These are phyloP conservation scores for Fusarium pseudonygamai DNA, from an alignment of 2,329 filamentous ascomycete species.

Conservation along the genomic window DNA sequence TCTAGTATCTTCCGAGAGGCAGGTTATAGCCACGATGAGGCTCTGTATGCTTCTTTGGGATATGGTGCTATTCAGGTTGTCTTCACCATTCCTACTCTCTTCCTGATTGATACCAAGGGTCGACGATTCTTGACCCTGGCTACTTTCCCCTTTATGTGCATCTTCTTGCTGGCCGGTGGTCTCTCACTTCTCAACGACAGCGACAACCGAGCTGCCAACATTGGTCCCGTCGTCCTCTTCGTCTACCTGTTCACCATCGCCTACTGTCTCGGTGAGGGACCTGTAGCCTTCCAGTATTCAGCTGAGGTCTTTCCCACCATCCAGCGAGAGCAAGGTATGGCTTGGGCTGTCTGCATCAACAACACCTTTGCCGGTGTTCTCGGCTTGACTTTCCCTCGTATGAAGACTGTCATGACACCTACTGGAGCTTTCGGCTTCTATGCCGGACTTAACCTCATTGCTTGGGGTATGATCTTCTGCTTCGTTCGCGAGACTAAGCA, in stretches of 20 bases:
- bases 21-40: background rate
- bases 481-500: slow-evolving; percentile 64
- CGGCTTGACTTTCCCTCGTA: slow-evolving; percentile 61
- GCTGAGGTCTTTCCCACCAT: slow-evolving; percentile 72
- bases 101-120: slow-evolving; percentile 25
- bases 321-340: slow-evolving; percentile 72
- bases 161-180: slow-evolving; percentile 9
- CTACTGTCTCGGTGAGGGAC: slow-evolving; percentile 72
- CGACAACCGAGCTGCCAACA: background rate
- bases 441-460: slow-evolving; percentile 64
- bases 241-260: slow-evolving; percentile 72
- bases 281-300: slow-evolving; percentile 69
- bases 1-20: slow-evolving; percentile 15
- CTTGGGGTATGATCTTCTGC: slow-evolving; percentile 64
- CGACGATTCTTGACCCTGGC: slow-evolving; percentile 15
- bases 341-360: slow-evolving; percentile 69
- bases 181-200: background rate
- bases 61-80: slow-evolving; percentile 24
- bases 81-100: slow-evolving; percentile 25
- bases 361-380: slow-evolving; percentile 63
- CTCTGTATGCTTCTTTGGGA: slow-evolving; percentile 11
- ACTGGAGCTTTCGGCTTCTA: slow-evolving; percentile 60
- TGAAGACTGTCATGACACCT: slow-evolving; percentile 48
- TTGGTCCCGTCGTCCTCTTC: slow-evolving; percentile 53
- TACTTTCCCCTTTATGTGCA: slow-evolving; percentile 21